Conservation (phyloP, 2,329 filamentous ascomycete species). For the Setomelanomma holmii region DNA sequence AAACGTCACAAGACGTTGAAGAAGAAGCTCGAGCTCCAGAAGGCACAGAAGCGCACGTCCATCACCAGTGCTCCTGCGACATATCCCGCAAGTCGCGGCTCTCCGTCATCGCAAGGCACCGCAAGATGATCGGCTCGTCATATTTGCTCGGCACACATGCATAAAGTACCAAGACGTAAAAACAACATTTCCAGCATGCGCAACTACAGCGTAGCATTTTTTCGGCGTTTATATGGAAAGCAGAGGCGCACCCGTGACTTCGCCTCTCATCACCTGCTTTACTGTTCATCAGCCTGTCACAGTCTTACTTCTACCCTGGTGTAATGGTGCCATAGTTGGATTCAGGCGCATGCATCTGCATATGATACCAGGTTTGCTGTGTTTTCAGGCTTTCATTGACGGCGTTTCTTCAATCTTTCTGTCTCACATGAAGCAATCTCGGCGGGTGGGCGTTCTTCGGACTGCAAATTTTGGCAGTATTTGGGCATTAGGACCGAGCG, state of each 20-base stretch:
- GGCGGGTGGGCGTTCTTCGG: background rate
- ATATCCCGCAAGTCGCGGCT: slow-evolving; percentile 38
- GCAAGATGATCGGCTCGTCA: slow-evolving; percentile 23
- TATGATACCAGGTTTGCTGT: slow-evolving; percentile 27
- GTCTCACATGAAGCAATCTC: background rate
- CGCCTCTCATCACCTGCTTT: slow-evolving; percentile 3
- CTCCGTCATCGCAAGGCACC: slow-evolving; percentile 40
- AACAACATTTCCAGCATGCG: slow-evolving; percentile 12
- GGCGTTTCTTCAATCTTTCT: slow-evolving; percentile 11
- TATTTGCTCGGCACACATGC: too few species aligned
- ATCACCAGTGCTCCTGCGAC: slow-evolving; percentile 41
- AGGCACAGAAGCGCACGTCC: slow-evolving; percentile 45
- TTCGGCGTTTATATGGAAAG: slow-evolving; percentile 23
- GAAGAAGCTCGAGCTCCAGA: slow-evolving; percentile 55
- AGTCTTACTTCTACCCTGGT: background rate
- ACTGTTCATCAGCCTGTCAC: background rate
- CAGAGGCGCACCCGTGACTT: slow-evolving; percentile 21
- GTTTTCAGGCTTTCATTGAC: slow-evolving; percentile 10
- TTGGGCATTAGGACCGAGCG: background rate
- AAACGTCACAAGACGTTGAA: slow-evolving; percentile 51
- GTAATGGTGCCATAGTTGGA: background rate
- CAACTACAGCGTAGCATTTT: slow-evolving; percentile 31
- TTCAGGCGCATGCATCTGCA: slow-evolving; percentile 23
- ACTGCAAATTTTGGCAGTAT: background rate
- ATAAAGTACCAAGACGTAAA: slow-evolving; percentile 19